Percentiles rank a stretch among this genome's conserved stretches.
phyloP scores from a whole-genome alignment of 2,329 filamentous ascomycete species.

The Podosphaera leucotricha region DNA sequence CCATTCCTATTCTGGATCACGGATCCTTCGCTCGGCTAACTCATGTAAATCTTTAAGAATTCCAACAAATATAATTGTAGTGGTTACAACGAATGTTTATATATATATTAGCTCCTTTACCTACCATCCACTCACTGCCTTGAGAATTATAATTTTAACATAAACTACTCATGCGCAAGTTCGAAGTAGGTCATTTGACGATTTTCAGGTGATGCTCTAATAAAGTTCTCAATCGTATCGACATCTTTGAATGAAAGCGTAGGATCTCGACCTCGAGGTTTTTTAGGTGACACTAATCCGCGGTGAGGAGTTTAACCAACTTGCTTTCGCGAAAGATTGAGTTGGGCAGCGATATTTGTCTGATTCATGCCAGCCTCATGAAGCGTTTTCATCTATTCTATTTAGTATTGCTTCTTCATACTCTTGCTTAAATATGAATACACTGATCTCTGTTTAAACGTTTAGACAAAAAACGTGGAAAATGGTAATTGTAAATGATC shows the following conservation, averaged over 20 bases:
- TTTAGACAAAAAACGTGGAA: no score
- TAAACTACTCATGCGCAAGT: no score
- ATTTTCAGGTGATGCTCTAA: no score
- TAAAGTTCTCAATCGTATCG: no score
- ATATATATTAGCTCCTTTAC: background rate
- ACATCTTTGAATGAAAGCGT: slow-evolving; percentile 3
- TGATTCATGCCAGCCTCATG: slow-evolving; percentile 3
- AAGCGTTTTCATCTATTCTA: slow-evolving; percentile 12
- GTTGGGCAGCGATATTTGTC: slow-evolving; percentile 11
- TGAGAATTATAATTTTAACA: no score
- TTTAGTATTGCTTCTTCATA: slow-evolving; percentile 18
- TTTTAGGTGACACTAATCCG: background rate
- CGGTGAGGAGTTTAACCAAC: slow-evolving; percentile 2
- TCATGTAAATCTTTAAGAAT: background rate
- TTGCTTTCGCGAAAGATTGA: slow-evolving; percentile 3
- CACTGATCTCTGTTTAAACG: background rate
- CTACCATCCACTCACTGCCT: no score
- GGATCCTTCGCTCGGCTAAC: background rate
- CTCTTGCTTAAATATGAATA: slow-evolving; percentile 18
- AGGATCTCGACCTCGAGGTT: background rate
- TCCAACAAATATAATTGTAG: background rate
- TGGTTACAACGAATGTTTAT: background rate
- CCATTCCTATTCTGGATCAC: background rate
- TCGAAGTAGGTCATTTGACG: no score
- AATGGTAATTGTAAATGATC: no score